phyloP scores from a whole-genome alignment of 441 rosid species.

The Hura crepitans region DNA sequence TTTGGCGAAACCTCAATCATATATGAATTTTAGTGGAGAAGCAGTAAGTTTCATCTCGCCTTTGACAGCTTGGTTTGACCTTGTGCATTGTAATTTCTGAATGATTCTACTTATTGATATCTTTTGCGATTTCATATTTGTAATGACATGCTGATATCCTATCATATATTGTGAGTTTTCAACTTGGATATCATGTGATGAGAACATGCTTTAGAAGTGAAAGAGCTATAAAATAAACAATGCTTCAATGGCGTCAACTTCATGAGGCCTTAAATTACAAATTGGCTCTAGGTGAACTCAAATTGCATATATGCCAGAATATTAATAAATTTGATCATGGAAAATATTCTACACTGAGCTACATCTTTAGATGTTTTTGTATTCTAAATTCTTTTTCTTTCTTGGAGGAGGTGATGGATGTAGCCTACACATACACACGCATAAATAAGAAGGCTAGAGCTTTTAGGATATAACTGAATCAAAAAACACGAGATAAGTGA shows the following conservation, averaged over 20 bases:
- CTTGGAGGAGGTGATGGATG: not conserved
- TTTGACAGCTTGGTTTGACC: not conserved
- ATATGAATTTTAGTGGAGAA: conserved; percentile 93
- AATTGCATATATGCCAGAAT: not conserved
- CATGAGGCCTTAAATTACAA: not conserved
- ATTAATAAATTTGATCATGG: not conserved
- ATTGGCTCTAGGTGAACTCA: not conserved
- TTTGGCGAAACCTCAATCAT: conserved; percentile 86
- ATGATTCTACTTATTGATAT: not conserved
- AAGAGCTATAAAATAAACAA: no score
- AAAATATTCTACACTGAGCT: not conserved
- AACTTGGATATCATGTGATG: not conserved
- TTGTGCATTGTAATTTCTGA: not conserved
- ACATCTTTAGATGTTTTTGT: not conserved
- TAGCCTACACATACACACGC: no score
- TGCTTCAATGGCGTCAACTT: no score
- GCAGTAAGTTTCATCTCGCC: conserved; percentile 50
- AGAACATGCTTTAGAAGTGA: conserved; percentile 8
- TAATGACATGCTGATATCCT: conserved; percentile 1
- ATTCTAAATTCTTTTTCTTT: not conserved
- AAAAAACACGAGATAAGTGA: not conserved
- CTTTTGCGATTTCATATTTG: not conserved
- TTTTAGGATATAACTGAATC: not conserved
- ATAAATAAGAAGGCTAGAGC: no score
- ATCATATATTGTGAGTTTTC: not conserved